Evolutionary conservation across 2,329 filamentous ascomycete genomes (phyloP), one percentile per base, ranked within the genome.

Genomic region (Lasiodiplodia gonubiensis): DNA sequence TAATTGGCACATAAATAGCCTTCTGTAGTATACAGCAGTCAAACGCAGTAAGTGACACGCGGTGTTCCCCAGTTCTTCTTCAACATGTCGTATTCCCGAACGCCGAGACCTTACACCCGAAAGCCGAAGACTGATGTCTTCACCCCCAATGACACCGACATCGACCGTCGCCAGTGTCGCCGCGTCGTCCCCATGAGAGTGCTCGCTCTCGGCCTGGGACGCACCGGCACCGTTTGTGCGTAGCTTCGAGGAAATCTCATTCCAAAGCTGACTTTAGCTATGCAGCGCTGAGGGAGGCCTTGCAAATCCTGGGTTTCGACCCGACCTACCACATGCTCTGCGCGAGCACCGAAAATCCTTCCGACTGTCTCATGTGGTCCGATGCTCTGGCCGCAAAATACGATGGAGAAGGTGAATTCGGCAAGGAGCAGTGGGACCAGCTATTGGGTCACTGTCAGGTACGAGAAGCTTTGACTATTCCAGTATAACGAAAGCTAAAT

Each of bases 281-380:
- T 2, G 8, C 33, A 55, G 53, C 53, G 23, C 30, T 55, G 30
- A 21, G 53, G 18, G 86, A 85, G 52, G 89, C 90, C 23, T 84
- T 92, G 75, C 85, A 88, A 74, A 82, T 87, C 72, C 83, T 92
- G 49, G 89, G 89, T 69, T 91, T 89, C 76, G 81, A 86, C 72
- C 87, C 90, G 77, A 89, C 86, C 69, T 91, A 92, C 83, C 90
- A 92, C 81, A 90, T 90, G 88, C 89, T 90, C 86, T 89, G 85
- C 72, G 87, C 86, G 70, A 88, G 86, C 68, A 86, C 90, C 69
- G 88, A 91, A 79, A 91, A 89, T 78, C 87, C 86, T 7, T 86
- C 85, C 23, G 89, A 91, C 74, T 87, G 86, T 67, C 81, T 90
- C 51, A 86, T 91, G 81, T 92, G 90, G 89, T 86, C 88, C 78